Base-by-base conservation (phyloP, 2,329 filamentous ascomycete genomes). In the Parascedosporium putredinis region DNA sequence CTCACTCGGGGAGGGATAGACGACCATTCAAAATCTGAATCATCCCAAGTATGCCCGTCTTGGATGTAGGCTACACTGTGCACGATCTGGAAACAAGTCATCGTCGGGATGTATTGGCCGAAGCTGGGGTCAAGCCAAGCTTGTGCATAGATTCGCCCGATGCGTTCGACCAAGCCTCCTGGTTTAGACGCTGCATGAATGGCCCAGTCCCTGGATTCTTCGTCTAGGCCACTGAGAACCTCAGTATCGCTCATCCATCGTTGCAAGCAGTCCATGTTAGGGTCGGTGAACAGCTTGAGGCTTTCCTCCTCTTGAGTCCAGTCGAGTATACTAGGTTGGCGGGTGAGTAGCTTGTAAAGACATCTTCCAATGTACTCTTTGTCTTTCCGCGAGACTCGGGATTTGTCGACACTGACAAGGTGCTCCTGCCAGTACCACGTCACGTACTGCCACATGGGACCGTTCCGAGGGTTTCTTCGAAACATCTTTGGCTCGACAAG, bases 351-450 rank as follows among this genome's bases (percentile, higher is more conserved):
- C 36, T 55, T 59, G 49, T 63, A 60, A 1, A 70, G 58, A 3
- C 56, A 58, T 22, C 52, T 58, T 1, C 64, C 66, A 8, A 70
- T 58, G 4, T 58, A 55, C 1, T 56, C 56, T 52, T 67, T 70
- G 40, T 67, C 60, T 0, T 56, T 48, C 0, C 47, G 50, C 0
- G 59, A 53, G 0, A 68, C 55, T 0, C 52, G 52, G 0, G 52
- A 44, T 1, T 60, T 60, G 34, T 69, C 62, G 12, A 70, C 56
- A 0, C 59, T 60, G 0, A 60, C 60, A 10, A 69, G 49, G 53
- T 71, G 68, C 31, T 71, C 67, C 46, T 68, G 68, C 68, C 68
- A 70, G 50, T 71, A 71, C 68, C 68, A 69, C 0, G 67, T 67
- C 0, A 68, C 66, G 31, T 70, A 70, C 42, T 67, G 64, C 50